phyloP scores from a whole-genome alignment of 352 stramenopile species.

The Chrysophaeum taylorii region DNA sequence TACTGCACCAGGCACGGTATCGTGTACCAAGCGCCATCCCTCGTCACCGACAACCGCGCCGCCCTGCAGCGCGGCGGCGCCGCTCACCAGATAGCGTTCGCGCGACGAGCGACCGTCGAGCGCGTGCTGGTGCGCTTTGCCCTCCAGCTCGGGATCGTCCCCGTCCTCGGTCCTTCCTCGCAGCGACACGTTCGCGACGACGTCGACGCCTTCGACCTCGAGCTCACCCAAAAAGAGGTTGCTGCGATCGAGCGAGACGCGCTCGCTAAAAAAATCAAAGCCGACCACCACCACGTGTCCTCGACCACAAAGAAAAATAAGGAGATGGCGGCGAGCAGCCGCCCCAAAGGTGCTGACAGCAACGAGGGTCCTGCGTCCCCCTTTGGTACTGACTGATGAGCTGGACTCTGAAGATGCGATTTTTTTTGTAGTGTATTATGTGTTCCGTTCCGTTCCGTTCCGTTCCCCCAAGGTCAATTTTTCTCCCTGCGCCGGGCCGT shows the following conservation, averaged over 20 bases:
- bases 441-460: no score
- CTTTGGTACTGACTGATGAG: no score
- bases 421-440: no score
- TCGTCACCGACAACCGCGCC: not conserved
- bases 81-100: not conserved
- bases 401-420: no score
- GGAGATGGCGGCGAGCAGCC: no score
- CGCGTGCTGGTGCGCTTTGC: not conserved
- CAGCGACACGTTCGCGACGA: not conserved
- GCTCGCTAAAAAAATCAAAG: no score
- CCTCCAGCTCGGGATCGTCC: not conserved
- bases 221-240: not conserved
- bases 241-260: not conserved
- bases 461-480: no score
- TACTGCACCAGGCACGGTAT: not conserved
- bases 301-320: no score
- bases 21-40: not conserved
- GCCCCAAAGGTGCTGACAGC: no score
- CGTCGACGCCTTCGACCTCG: not conserved
- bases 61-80: not conserved
- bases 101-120: not conserved
- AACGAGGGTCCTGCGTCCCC: no score
- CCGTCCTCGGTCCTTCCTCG: constrained; percentile 7
- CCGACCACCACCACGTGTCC: no score
- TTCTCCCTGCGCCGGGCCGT: no score